These are phyloP conservation scores for Entamoeba moshkovskii DNA, from an alignment of 208 protist genomes.

Conservation along the genomic window DNA sequence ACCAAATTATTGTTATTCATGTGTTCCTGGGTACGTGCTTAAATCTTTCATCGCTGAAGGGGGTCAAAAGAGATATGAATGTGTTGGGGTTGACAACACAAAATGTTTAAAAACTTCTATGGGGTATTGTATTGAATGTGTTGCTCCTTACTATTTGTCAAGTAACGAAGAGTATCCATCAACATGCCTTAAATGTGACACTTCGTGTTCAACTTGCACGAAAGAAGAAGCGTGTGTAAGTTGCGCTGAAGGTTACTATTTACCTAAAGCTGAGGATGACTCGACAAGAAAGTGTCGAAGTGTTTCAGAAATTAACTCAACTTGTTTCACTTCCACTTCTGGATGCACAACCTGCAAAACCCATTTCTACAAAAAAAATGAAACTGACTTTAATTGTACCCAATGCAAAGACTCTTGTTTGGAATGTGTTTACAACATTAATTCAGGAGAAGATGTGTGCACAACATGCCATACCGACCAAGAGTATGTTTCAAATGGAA, in stretches of 20 bases:
- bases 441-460: not conserved
- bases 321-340: not conserved
- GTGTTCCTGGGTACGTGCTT: not conserved
- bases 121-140: not conserved
- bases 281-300: not conserved
- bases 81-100: not conserved
- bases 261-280: not conserved
- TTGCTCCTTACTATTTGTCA: too few relatives aligned
- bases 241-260: not conserved
- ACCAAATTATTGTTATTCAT: not conserved
- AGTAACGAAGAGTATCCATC: too few relatives aligned
- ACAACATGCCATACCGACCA: not conserved
- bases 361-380: not conserved
- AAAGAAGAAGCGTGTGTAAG: not conserved
- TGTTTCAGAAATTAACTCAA: not conserved
- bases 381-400: not conserved
- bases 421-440: not conserved
- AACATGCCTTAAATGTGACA: not conserved
- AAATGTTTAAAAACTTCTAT: not conserved
- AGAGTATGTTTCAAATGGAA: not conserved
- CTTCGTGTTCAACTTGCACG: not conserved
- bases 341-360: not conserved
- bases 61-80: too few relatives aligned
- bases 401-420: not conserved
- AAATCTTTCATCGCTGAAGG: too few relatives aligned